These are phyloP conservation scores for Penicillium psychrosexuale DNA, from an alignment of 2,329 filamentous ascomycete species.

Conservation along the genomic window DNA sequence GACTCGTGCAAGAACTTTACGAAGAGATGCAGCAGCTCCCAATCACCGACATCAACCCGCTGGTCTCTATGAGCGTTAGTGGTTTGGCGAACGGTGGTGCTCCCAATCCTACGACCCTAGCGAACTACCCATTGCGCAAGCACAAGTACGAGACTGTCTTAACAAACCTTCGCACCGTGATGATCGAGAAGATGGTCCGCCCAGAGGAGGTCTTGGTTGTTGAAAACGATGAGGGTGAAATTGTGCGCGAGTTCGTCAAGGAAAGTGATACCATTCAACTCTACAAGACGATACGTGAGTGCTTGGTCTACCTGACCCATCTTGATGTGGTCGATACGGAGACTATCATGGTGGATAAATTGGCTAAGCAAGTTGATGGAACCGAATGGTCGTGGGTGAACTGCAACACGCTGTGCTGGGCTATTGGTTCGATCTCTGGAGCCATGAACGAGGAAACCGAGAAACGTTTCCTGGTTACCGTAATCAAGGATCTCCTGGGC, in stretches of 20 bases:
- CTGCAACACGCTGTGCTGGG: conserved; percentile 99
- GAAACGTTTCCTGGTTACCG: conserved; percentile 95
- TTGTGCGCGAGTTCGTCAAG: conserved; percentile 98
- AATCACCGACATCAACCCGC: conserved; percentile 85
- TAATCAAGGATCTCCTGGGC: conserved; percentile 96
- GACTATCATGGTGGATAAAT: conserved; percentile 98
- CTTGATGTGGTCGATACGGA: conserved; percentile 96
- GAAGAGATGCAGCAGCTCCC: conserved; percentile 98
- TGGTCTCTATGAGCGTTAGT: conserved; percentile 72
- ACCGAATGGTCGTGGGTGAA: conserved; percentile 99
- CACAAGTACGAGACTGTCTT: conserved; percentile 96
- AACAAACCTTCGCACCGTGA: conserved; percentile 89
- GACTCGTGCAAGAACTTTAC: conserved; percentile 94
- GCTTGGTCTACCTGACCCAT: conserved; percentile 94
- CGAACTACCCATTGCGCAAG: conserved; percentile 90
- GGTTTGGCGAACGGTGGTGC: conserved; percentile 75
- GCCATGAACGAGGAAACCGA: conserved; percentile 99
- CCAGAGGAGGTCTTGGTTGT: conserved; percentile 97
- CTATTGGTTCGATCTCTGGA: conserved; percentile 95
- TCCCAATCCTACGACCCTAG: conserved; percentile 77
- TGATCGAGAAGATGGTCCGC: conserved; percentile 99
- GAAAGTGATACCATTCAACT: conserved; percentile 98
- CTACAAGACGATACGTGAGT: conserved; percentile 98
- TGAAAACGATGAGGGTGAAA: conserved; percentile 99
- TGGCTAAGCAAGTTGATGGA: conserved; percentile 90